phyloP scores from a whole-genome alignment of 495 filamentous ascomycete genomes.

The Neurospora discreta region DNA sequence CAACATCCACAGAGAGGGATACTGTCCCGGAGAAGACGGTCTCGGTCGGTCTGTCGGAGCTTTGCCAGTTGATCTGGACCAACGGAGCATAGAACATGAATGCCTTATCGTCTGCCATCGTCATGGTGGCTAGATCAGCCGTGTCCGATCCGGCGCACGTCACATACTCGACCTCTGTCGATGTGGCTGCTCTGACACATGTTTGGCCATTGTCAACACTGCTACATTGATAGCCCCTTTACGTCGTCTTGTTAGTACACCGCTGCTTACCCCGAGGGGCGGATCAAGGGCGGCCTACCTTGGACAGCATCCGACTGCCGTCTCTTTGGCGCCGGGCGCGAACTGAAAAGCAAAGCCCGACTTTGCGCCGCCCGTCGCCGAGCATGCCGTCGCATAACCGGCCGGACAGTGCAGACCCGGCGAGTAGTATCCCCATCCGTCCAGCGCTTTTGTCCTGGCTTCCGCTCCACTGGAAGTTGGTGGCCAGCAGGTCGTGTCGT shows the following conservation, averaged over 20 bases:
- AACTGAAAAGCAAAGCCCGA: slow-evolving; percentile 24
- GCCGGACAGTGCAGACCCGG: slow-evolving; percentile 22
- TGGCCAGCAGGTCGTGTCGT: slow-evolving; percentile 25
- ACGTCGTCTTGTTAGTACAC: background rate
- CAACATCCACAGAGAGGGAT: background rate
- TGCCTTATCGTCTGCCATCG: slow-evolving; percentile 13
- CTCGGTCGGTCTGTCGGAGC: slow-evolving; percentile 12
- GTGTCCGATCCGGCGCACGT: slow-evolving; percentile 18
- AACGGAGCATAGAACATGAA: slow-evolving; percentile 23
- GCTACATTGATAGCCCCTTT: slow-evolving; percentile 22
- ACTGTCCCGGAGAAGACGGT: background rate
- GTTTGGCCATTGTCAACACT: slow-evolving; percentile 24
- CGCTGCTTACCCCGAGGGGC: background rate
- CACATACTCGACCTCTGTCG: slow-evolving; percentile 14
- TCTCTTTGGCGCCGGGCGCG: slow-evolving; percentile 19
- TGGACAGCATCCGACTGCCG: slow-evolving; percentile 26
- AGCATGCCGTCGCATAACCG: slow-evolving; percentile 24
- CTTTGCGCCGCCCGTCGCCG: slow-evolving; percentile 19
- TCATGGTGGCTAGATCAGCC: slow-evolving; percentile 8
- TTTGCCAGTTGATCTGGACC: slow-evolving; percentile 28
- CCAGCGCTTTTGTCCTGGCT: slow-evolving; percentile 4
- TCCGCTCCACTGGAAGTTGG: slow-evolving; percentile 11
- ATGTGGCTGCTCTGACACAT: slow-evolving; percentile 17
- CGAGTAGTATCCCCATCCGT: slow-evolving; percentile 26
- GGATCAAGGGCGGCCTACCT: slow-evolving; percentile 10